These are phyloP conservation scores for Saccharomycopsis sp. DNA, from an alignment of 805 yeast species.

Conservation along the genomic window DNA sequence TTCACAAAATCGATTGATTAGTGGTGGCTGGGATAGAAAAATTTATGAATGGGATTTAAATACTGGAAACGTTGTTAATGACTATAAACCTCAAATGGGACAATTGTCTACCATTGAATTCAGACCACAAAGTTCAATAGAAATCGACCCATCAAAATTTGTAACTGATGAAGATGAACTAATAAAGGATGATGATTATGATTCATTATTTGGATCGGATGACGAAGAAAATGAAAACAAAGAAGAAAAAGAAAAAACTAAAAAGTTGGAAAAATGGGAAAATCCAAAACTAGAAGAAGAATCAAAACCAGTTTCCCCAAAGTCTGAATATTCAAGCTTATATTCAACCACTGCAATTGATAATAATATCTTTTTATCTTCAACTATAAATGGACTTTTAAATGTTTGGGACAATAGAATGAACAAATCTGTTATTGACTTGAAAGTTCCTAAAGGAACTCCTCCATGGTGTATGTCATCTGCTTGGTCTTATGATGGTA, in stretches of 20 bases:
- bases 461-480: constrained; percentile 96
- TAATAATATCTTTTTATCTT: constrained; percentile 55
- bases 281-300: constrained; percentile 17
- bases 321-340: background rate
- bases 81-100: constrained; percentile 52
- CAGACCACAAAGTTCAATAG: constrained; percentile 48
- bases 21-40: constrained; percentile 87
- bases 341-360: constrained; percentile 20
- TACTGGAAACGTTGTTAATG: constrained; percentile 44
- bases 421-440: constrained; percentile 30
- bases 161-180: constrained; percentile 18
- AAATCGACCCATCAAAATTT: constrained; percentile 22
- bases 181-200: constrained; percentile 36
- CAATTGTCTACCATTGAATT: constrained; percentile 71
- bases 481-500: constrained; percentile 82
- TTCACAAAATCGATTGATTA: constrained; percentile 51
- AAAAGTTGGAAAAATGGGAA: background rate
- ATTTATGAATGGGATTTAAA: constrained; percentile 80
- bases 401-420: constrained; percentile 75
- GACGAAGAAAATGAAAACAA: constrained; percentile 30
- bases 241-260: constrained; percentile 7
- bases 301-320: constrained; percentile 3
- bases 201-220: constrained; percentile 50
- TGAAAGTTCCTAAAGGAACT: constrained; percentile 47
- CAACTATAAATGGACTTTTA: constrained; percentile 75